These are phyloP conservation scores for Dactylonectria estremocensis DNA, from an alignment of 2,329 filamentous ascomycete species.

Conservation along the genomic window DNA sequence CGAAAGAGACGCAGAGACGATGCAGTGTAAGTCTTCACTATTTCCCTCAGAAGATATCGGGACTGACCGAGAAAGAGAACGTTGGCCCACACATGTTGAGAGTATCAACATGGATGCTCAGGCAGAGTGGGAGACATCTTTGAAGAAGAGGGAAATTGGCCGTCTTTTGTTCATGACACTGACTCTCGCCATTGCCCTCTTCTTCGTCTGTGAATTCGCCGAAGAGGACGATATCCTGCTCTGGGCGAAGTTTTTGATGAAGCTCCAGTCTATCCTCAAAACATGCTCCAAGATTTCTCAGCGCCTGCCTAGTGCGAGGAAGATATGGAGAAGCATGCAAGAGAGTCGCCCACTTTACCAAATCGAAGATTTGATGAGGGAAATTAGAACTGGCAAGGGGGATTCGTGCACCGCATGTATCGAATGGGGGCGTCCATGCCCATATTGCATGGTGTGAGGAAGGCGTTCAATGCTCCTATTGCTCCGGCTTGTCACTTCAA, in stretches of 20 bases:
- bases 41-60: not conserved
- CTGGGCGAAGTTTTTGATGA: not conserved
- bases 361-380: not conserved
- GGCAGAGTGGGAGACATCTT: not conserved
- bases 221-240: not conserved
- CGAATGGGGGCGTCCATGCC: not conserved
- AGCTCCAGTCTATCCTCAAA: not conserved
- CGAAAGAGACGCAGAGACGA: slow-evolving; percentile 3
- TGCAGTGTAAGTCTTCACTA: not conserved
- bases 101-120: not conserved
- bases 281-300: slow-evolving; percentile 4
- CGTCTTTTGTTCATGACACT: not conserved
- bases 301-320: slow-evolving; percentile 8
- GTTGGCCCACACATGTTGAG: not conserved
- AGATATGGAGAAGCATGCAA: slow-evolving; percentile 8
- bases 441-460: slow-evolving; percentile 6
- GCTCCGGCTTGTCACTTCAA: not conserved
- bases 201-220: not conserved
- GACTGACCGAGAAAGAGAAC: not conserved
- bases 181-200: not conserved
- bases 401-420: slow-evolving; percentile 2
- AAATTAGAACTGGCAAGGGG: not conserved
- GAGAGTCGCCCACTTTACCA: not conserved
- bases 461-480: slow-evolving; percentile 1
- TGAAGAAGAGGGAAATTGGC: not conserved